Percentiles rank a stretch among this genome's conserved stretches.
Evolutionary conservation across 2,329 filamentous ascomycete genomes (phyloP).

Genomic region (Metarhizium anisopliae): DNA sequence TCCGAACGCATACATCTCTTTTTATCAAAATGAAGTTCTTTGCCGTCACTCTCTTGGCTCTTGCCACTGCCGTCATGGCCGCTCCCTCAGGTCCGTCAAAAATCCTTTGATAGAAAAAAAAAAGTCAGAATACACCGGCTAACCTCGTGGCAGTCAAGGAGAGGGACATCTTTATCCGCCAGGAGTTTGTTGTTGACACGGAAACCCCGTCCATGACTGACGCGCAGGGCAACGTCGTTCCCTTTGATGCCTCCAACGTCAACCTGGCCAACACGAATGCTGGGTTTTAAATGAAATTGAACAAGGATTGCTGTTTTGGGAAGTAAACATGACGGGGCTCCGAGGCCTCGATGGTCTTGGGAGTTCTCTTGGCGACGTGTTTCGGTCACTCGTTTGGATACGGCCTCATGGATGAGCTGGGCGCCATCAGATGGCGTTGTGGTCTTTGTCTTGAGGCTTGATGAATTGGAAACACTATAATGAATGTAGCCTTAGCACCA

Average conservation of each 20-base stretch:
- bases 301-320: too few species aligned
- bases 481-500: too few species aligned
- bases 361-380: too few species aligned
- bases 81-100: constrained; percentile 19
- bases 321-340: too few species aligned
- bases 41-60: constrained; percentile 34
- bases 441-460: not conserved
- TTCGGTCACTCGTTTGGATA: not conserved
- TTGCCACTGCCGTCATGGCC: constrained; percentile 38
- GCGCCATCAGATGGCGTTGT: not conserved
- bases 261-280: too few species aligned
- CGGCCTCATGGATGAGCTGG: not conserved
- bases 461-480: not conserved
- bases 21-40: constrained; percentile 44
- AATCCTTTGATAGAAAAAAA: not conserved
- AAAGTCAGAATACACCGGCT: not conserved
- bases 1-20: not conserved
- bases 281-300: too few species aligned
- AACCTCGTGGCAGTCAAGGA: not conserved
- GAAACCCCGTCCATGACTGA: constrained; percentile 35
- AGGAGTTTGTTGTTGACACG: not conserved
- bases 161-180: not conserved
- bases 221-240: constrained; percentile 32
- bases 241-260: constrained; percentile 26
- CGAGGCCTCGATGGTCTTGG: not conserved